Evolutionary conservation across 176 grass and related monocot genomes (phyloP), one percentile per base, ranked within the genome.

Genomic region (Oryza officinalis): DNA sequence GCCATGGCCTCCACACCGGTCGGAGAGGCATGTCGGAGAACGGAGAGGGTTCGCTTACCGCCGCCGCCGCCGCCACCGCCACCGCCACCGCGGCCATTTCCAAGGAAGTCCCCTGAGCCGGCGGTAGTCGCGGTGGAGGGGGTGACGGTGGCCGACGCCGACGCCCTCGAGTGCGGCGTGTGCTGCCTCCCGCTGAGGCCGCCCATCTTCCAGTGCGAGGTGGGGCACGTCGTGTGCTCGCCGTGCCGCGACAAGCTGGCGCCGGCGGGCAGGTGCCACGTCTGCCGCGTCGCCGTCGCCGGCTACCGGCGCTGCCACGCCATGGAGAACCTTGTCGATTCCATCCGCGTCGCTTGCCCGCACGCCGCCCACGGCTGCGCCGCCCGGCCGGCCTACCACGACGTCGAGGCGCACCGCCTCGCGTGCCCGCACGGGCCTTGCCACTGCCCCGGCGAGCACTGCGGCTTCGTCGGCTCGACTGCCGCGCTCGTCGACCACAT

Each of bases 171-270:
- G 4, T 75, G 72, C 17, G 72, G 45, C 15, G 27, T 75, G 17
- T 75, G 72, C 26, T 32, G 0, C 72, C 9, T 52, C 4, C 72
- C 72, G 4, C 46, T 75, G 15, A 50, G 50, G 17, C 72, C 72
- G 12, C 72, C 72, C 9, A 75, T 75, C 72, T 75, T 75, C 72
- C 46, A 52, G 81, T 83, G 71, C 71, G 9, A 18, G 2, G 60
- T 75, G 10, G 71, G 71, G 22, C 81, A 83, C 28, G 71, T 83
- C 7, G 22, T 83, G 28, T 83, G 81, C 71, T 67, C 43, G 10
- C 43, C 71, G 13, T 83, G 71, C 71, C 41, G 63, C 12, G 13
- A 84, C 44, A 75, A 50, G 61, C 60, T 84, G 1, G 13, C 61
- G 22, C 20, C 13, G 0, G 30, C 6, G 4, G 32, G 67, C 17